Base-by-base conservation (phyloP, 768 basidiomycete species). In the Tremella mesenterica region DNA sequence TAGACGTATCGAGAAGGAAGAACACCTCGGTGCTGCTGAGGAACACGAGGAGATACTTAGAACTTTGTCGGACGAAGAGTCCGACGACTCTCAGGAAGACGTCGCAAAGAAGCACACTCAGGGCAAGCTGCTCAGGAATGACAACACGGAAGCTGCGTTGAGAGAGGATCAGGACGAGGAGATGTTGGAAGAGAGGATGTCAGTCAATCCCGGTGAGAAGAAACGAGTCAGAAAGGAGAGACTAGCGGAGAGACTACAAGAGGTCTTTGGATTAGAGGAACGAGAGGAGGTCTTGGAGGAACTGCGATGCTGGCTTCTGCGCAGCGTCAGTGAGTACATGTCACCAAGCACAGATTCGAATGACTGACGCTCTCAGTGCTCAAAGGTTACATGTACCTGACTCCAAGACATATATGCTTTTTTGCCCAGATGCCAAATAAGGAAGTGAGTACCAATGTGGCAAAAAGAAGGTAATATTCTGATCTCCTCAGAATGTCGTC, bases 321-420 rank as follows among this genome's bases (percentile, higher is more conserved):
- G 89, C 47, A 89, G 87, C 46, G 82, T 92, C 59, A 76, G 90
- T 92, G 67, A 80, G 90, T 83, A 28, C 34, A 16, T 26, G 8
- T 29, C 18, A 21, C 14, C 27, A 16, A n/a, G 25, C 43, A n/a
- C 21, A 10, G n/a, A 21, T 16, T 30, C 21, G 29, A 31, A 34
- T 30, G 9, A 1, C 38, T 49, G 46, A 48, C 25, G 16, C 13
- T 1, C 7, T 12, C 71, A 87, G 89, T 97, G 58, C 78, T 99
- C 28, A 93, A 99, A 74, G 93, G 93, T 1, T 97, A 93, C 70
- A 88, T 99, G 81, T 99, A 93, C 72, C 77, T 97, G 45, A 97
- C 93, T 1, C 87, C 87, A 63, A 83, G 85, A 10, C 86, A 93
- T 70, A 73, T 97, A 18, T 96, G 93, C 75, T 99, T 99, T 77